Percentiles rank a stretch among this genome's conserved stretches.
phyloP scores from a whole-genome alignment of 305 asterid genomes.

The Fraxinus paxiana region DNA sequence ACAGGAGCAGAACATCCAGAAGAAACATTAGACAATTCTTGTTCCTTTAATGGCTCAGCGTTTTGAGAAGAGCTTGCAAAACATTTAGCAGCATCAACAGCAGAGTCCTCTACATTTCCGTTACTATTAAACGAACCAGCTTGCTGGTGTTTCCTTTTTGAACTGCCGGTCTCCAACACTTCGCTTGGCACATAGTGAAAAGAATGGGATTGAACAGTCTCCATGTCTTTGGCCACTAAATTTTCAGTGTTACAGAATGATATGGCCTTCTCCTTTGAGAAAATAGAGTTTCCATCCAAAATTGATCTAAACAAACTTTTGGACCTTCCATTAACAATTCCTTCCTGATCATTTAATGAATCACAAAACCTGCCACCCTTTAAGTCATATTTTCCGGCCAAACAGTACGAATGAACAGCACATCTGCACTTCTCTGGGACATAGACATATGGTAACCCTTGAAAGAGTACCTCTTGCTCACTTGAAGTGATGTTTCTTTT shows the following conservation, averaged over 20 bases:
- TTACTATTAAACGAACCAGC: slow-evolving; percentile 19
- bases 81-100: slow-evolving; percentile 32
- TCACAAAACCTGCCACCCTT: slow-evolving; percentile 22
- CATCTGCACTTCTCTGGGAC: slow-evolving; percentile 31
- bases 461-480: slow-evolving; percentile 34
- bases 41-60: slow-evolving; percentile 37
- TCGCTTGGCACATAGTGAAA: slow-evolving; percentile 54
- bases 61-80: slow-evolving; percentile 31
- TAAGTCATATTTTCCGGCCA: slow-evolving; percentile 26
- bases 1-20: slow-evolving; percentile 58
- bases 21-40: slow-evolving; percentile 41
- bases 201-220: slow-evolving; percentile 37
- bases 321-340: slow-evolving; percentile 30
- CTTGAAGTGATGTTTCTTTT: slow-evolving; percentile 28
- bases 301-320: slow-evolving; percentile 27
- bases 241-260: slow-evolving; percentile 28
- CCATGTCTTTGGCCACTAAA: slow-evolving; percentile 22
- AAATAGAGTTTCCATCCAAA: slow-evolving; percentile 25
- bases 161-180: slow-evolving; percentile 25
- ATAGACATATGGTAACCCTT: slow-evolving; percentile 26
- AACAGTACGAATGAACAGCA: slow-evolving; percentile 25
- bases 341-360: slow-evolving; percentile 21
- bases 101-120: slow-evolving; percentile 25
- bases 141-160: slow-evolving; percentile 30
- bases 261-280: slow-evolving; percentile 28